phyloP scores from a whole-genome alignment of 768 basidiomycete species.

The Pleurotus eryngii region DNA sequence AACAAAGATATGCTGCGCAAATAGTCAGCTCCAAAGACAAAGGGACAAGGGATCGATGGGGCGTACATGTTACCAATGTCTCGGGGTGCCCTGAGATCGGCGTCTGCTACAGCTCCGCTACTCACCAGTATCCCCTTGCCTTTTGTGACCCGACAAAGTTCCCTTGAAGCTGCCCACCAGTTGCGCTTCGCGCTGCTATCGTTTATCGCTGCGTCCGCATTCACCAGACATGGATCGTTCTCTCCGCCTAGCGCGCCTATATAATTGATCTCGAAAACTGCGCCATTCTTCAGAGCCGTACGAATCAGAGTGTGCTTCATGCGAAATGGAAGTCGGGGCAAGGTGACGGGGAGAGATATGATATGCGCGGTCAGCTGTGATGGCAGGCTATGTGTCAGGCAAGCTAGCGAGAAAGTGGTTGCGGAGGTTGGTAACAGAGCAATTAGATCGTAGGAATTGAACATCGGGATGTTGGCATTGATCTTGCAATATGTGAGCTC shows the following conservation, averaged over 20 bases:
- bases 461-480: constrained; percentile 59
- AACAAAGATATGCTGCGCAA: constrained; percentile 57
- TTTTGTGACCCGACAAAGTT: constrained; percentile 76
- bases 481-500: constrained; percentile 40
- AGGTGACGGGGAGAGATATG: constrained; percentile 74
- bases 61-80: constrained; percentile 77
- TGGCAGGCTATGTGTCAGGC: constrained; percentile 75
- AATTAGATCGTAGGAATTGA: constrained; percentile 73
- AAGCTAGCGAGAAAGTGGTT: constrained; percentile 71
- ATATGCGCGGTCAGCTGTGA: constrained; percentile 78
- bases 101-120: constrained; percentile 57
- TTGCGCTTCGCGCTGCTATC: constrained; percentile 63
- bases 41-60: no score
- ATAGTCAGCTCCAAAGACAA: no score
- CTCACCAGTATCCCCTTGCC: constrained; percentile 75
- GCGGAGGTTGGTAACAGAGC: constrained; percentile 72
- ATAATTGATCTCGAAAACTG: constrained; percentile 80
- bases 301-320: constrained; percentile 83
- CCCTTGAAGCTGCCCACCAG: constrained; percentile 81
- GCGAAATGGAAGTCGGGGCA: constrained; percentile 74
- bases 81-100: constrained; percentile 64
- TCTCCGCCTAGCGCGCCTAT: constrained; percentile 70
- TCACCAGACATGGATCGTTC: constrained; percentile 40
- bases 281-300: constrained; percentile 78
- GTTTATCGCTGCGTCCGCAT: constrained; percentile 48